Conservation (phyloP, 1,284 basidiomycete genomes). For the Cryptococcus sp. region DNA sequence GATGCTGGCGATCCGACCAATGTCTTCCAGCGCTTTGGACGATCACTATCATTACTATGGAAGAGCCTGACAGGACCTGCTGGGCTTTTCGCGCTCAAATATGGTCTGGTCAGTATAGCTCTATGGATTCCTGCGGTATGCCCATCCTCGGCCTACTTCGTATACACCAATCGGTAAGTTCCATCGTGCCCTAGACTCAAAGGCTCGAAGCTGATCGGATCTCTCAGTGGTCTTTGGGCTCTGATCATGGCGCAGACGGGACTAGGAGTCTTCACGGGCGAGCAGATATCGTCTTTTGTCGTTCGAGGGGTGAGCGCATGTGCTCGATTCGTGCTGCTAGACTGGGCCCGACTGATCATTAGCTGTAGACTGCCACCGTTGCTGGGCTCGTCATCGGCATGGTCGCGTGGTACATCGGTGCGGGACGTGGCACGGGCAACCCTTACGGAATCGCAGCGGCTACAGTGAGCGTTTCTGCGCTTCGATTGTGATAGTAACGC, state of each 20-base stretch:
- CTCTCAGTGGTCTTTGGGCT: constrained; percentile 59
- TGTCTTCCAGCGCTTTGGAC: constrained; percentile 37
- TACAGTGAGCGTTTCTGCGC: constrained; percentile 53
- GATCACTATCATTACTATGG: constrained; percentile 25
- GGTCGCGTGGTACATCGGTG: constrained; percentile 61
- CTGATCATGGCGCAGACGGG: constrained; percentile 69
- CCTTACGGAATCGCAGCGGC: constrained; percentile 63
- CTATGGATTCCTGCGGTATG: constrained; percentile 63
- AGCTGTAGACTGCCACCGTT: constrained; percentile 54
- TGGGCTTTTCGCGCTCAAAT: constrained; percentile 61
- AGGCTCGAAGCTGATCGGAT: neutral
- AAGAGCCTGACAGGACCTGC: constrained; percentile 32
- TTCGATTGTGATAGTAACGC: constrained; percentile 31
- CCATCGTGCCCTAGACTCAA: neutral
- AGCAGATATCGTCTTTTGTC: constrained; percentile 62
- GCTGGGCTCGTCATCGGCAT: constrained; percentile 60
- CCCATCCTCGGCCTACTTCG: constrained; percentile 51
- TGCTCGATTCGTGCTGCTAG: neutral
- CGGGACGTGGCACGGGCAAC: constrained; percentile 60
- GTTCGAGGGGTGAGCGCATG: constrained; percentile 52
- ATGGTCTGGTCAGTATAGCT: constrained; percentile 60
- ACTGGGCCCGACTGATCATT: neutral
- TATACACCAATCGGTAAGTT: constrained; percentile 40
- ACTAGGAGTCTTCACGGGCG: constrained; percentile 64
- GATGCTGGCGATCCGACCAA: constrained; percentile 49